Evolutionary conservation across 192 early-diverging fungal species (phyloP).

Genomic region (Glomus cerebriforme): DNA sequence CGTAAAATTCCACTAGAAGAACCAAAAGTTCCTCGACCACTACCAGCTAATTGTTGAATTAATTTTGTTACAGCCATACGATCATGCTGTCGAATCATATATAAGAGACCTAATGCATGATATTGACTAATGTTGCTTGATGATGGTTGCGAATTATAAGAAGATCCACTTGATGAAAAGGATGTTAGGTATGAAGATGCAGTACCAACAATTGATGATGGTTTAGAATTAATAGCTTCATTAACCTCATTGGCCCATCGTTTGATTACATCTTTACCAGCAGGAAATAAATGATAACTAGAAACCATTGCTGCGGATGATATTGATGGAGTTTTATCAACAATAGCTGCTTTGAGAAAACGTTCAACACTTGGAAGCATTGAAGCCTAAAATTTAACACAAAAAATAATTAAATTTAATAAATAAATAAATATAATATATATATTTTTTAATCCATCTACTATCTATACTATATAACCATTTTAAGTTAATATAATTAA

Average conservation of each 20-base stretch:
- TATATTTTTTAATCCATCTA: no score
- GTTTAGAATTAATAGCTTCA: slow-evolving; percentile 89
- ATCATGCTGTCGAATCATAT: slow-evolving; percentile 94
- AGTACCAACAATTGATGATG: slow-evolving; percentile 51
- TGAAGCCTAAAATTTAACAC: slow-evolving; percentile 62
- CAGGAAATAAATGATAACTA: slow-evolving; percentile 79
- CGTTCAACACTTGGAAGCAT: slow-evolving; percentile 97
- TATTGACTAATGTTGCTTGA: slow-evolving; percentile 93
- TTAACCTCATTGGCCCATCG: slow-evolving; percentile 97
- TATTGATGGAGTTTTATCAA: slow-evolving; percentile 90
- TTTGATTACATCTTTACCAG: slow-evolving; percentile 89
- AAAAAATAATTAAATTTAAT: not conserved
- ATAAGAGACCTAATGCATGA: slow-evolving; percentile 95
- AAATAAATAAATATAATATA: no score
- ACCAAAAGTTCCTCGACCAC: slow-evolving; percentile 48
- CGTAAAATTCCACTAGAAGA: slow-evolving; percentile 59
- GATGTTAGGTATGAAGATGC: slow-evolving; percentile 57
- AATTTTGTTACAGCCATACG: slow-evolving; percentile 97
- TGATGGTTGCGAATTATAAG: slow-evolving; percentile 40
- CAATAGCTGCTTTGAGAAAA: slow-evolving; percentile 94
- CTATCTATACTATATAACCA: no score
- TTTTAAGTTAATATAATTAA: not conserved
- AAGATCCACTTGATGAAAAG: slow-evolving; percentile 45
- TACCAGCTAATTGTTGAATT: slow-evolving; percentile 82
- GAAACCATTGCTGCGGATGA: slow-evolving; percentile 92